These are phyloP conservation scores for Penicillium sp. DNA, from an alignment of 2,329 filamentous ascomycete genomes.

Conservation along the genomic window DNA sequence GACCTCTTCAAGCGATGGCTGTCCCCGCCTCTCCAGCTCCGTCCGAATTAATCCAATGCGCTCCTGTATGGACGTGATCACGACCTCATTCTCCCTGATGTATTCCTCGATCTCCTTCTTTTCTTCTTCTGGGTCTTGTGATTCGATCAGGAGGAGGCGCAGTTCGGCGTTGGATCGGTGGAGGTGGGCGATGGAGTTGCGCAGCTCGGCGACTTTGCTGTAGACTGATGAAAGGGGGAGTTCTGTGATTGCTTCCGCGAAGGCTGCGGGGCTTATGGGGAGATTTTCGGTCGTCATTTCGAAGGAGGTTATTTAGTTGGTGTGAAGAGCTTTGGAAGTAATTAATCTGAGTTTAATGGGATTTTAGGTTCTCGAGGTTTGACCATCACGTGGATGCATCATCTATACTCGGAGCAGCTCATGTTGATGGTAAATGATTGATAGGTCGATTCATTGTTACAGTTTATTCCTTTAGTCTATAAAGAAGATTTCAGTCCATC, in stretches of 20 bases:
- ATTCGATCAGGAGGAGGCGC: constrained; percentile 45
- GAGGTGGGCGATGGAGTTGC: constrained; percentile 56
- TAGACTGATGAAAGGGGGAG: constrained; percentile 55
- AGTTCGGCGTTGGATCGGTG: constrained; percentile 53
- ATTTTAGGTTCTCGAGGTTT: too few relatives aligned
- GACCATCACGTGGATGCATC: too few relatives aligned
- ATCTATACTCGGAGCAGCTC: too few relatives aligned
- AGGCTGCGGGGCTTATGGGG: constrained; percentile 48
- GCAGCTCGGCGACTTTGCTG: constrained; percentile 56
- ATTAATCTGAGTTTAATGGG: too few relatives aligned
- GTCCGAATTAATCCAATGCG: constrained; percentile 48
- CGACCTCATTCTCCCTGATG: constrained; percentile 53
- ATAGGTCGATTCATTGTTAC: too few relatives aligned
- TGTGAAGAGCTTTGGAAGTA: too few relatives aligned
- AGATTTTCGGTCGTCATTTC: constrained; percentile 46
- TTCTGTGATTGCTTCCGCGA: constrained; percentile 52
- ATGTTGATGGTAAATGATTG: too few relatives aligned
- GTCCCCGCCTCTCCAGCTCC: constrained; percentile 51
- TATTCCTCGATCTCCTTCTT: constrained; percentile 32
- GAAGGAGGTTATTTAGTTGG: too few relatives aligned
- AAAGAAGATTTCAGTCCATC: too few relatives aligned
- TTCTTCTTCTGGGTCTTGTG: constrained; percentile 48
- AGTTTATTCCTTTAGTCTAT: too few relatives aligned
- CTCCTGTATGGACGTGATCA: constrained; percentile 52
- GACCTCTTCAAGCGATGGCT: constrained; percentile 45